These are phyloP conservation scores for Thermoascus crustaceus DNA, from an alignment of 2,329 filamentous ascomycete genomes.

Conservation along the genomic window DNA sequence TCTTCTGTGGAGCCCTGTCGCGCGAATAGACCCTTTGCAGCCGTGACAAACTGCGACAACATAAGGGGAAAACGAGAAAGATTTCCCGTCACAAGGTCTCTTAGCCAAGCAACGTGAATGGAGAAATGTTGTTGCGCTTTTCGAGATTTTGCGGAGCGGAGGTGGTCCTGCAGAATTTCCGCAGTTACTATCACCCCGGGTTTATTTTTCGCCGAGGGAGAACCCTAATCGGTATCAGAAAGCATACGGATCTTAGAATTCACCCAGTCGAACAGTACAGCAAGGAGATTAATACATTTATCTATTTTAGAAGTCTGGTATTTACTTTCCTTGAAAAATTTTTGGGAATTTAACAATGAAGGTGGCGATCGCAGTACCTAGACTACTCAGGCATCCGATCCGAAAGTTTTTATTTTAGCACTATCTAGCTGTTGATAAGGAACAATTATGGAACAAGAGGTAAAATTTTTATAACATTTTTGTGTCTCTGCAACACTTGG, in stretches of 20 bases:
- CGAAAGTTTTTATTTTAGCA: no score
- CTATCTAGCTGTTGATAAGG: no score
- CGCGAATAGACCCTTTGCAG: conserved; percentile 34
- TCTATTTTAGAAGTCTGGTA: no score
- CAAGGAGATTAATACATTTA: no score
- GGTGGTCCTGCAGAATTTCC: conserved; percentile 6
- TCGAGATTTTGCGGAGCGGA: conserved; percentile 4
- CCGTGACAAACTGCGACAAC: conserved; percentile 35
- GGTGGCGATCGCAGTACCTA: no score
- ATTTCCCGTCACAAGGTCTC: conserved; percentile 4
- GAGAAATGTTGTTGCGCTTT: conserved; percentile 14
- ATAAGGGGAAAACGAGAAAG: conserved; percentile 20
- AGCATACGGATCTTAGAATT: no score
- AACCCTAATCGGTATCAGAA: conserved; percentile 2
- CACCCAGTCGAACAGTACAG: no score
- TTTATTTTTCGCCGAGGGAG: conserved; percentile 14
- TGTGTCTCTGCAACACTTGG: no score
- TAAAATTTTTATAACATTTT: no score
- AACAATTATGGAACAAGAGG: no score
- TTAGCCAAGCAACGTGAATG: conserved; percentile 3
- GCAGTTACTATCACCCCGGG: conserved; percentile 10
- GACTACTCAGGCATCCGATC: no score
- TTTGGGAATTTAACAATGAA: background rate
- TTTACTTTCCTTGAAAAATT: no score
- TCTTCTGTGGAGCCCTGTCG: conserved; percentile 21